phyloP scores from a whole-genome alignment of 805 yeast species.

The Starmera dryadoides region DNA sequence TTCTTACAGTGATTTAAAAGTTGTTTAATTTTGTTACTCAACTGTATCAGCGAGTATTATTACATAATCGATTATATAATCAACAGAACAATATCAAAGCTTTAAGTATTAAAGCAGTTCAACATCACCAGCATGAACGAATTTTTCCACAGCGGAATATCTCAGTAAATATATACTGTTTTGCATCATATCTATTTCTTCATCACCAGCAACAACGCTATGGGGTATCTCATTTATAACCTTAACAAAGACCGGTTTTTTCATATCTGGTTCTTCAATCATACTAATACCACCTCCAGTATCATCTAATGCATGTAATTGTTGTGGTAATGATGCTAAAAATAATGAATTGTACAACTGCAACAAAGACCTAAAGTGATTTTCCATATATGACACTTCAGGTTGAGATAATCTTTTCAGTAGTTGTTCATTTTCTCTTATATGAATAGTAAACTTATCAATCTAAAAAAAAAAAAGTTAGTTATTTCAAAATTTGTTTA shows the following conservation, averaged over 20 bases:
- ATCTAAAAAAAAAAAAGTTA: constrained; percentile 37
- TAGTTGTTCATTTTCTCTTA: constrained; percentile 37
- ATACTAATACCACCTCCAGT: constrained; percentile 58
- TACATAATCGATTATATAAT: background rate
- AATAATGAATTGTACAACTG: constrained; percentile 64
- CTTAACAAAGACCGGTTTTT: constrained; percentile 70
- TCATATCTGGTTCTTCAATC: constrained; percentile 74
- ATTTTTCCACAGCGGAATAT: constrained; percentile 44
- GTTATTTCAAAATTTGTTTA: background rate
- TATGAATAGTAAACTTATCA: constrained; percentile 58
- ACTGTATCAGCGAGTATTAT: too few species aligned
- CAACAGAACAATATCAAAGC: background rate
- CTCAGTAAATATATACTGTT: constrained; percentile 74
- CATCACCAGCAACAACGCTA: constrained; percentile 39
- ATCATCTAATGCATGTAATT: constrained; percentile 71
- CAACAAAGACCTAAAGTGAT: constrained; percentile 57
- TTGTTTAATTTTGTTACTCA: too few species aligned
- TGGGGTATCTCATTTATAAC: constrained; percentile 34
- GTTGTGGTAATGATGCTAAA: constrained; percentile 57
- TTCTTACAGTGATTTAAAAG: too few species aligned
- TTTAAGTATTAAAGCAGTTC: constrained; percentile 26
- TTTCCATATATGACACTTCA: constrained; percentile 61
- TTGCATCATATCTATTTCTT: constrained; percentile 46
- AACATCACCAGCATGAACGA: constrained; percentile 33
- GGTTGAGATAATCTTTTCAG: constrained; percentile 41